A percentile compares a stretch with the other conserved stretches of the same genome.
phyloP scores from a whole-genome alignment of 345 rosid genomes.

The Microcos paniculata region DNA sequence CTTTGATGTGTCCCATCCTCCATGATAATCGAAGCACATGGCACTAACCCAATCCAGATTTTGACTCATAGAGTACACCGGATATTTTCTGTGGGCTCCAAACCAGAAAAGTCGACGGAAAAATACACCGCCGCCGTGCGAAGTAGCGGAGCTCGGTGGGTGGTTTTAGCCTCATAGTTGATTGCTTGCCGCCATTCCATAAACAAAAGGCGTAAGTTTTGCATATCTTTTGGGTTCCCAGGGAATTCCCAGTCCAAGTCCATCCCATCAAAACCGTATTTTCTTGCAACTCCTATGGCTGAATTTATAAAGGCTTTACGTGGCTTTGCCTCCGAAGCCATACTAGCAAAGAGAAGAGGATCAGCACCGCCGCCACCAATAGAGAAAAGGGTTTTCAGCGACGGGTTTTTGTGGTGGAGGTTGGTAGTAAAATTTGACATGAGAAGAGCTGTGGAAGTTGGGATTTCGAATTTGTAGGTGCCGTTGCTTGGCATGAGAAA shows the following conservation, averaged over 20 bases:
- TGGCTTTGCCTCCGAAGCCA: conserved; percentile 32
- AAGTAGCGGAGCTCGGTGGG: conserved; percentile 33
- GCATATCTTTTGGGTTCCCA: conserved; percentile 34
- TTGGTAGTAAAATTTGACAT: conserved; percentile 44
- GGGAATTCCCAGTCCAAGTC: conserved; percentile 73
- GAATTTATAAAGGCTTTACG: conserved; percentile 44
- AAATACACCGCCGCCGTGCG: conserved; percentile 62
- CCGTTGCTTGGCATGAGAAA: conserved; percentile 48
- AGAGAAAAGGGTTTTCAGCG: conserved; percentile 48
- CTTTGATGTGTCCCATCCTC: conserved; percentile 37
- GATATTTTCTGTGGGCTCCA: conserved; percentile 26
- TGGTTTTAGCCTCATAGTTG: conserved; percentile 35
- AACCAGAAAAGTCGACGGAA: conserved; percentile 33
- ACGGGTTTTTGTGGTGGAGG: conserved; percentile 39
- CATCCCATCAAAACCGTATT: conserved; percentile 50
- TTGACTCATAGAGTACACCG: conserved; percentile 26
- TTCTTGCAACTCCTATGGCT: conserved; percentile 41
- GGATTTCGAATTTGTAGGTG: conserved; percentile 35
- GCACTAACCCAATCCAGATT: conserved; percentile 47
- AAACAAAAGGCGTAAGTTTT: conserved; percentile 30
- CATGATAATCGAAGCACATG: conserved; percentile 60
- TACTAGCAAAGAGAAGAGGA: conserved; percentile 26
- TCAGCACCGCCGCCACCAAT: conserved; percentile 44
- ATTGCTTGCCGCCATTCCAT: conserved; percentile 44
- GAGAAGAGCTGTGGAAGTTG: conserved; percentile 10